Conservation (phyloP, 2,329 filamentous ascomycete genomes). For the Sporothrix dimorphospora region DNA sequence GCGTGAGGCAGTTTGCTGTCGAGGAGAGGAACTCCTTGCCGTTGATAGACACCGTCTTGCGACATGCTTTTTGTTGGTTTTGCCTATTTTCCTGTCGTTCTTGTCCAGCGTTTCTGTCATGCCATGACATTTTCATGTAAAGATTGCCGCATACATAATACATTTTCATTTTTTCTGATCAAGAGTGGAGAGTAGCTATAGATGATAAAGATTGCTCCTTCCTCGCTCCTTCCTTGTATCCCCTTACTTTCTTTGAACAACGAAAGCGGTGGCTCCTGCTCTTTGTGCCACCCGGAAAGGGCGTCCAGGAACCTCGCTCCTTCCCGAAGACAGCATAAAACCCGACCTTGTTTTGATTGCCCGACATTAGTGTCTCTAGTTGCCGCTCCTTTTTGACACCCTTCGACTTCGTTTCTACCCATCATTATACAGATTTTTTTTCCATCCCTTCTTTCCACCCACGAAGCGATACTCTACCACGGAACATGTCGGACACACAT, state of each 20-base stretch:
- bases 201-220: too few relatives aligned
- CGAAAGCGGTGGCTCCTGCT: background rate
- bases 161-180: background rate
- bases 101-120: slow-evolving; percentile 6
- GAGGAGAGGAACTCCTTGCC: background rate
- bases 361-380: background rate
- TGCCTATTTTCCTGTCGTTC: background rate
- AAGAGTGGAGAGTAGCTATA: too few relatives aligned
- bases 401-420: background rate
- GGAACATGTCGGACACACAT: background rate
- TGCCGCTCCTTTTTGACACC: background rate
- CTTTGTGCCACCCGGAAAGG: background rate
- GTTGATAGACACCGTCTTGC: background rate
- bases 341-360: background rate
- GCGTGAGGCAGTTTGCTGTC: background rate
- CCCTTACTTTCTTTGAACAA: background rate
- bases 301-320: background rate
- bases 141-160: background rate
- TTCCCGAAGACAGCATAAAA: background rate
- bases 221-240: background rate
- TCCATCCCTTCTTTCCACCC: background rate
- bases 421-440: background rate
- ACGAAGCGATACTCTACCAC: background rate
- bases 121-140: background rate
- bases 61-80: background rate